Evolutionary conservation across 2,329 filamentous ascomycete genomes (phyloP).

Genomic region (Penicillium verrucosum): DNA sequence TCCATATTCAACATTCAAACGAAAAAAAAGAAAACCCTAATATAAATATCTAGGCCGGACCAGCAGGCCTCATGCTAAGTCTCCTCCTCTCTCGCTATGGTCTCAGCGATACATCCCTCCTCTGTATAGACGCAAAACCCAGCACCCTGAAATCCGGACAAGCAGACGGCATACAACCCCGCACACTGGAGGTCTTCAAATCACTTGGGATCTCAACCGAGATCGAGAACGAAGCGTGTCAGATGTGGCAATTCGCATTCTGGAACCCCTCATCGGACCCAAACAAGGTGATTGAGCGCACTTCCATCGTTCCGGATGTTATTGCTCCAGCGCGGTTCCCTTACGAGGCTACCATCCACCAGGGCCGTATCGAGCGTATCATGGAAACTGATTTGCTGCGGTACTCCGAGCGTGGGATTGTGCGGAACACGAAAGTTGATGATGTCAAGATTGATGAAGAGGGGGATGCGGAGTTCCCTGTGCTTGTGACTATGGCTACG

Average conservation of each 20-base stretch:
- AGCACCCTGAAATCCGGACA: conserved; percentile 39
- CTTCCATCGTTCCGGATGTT: conserved; percentile 48
- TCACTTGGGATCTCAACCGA: conserved; percentile 40
- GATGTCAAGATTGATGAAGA: conserved; percentile 57
- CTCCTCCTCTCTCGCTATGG: conserved; percentile 45
- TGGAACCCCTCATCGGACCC: conserved; percentile 60
- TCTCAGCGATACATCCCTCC: conserved; percentile 37
- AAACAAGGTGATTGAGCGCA: conserved; percentile 56
- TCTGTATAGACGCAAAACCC: conserved; percentile 44
- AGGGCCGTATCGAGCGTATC: conserved; percentile 67
- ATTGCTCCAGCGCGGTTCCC: conserved; percentile 68
- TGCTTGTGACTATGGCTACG: conserved; percentile 30
- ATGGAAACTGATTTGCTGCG: conserved; percentile 64
- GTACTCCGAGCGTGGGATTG: conserved; percentile 55
- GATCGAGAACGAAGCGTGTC: conserved; percentile 37
- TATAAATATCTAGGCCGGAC: conserved; percentile 30
- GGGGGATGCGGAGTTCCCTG: conserved; percentile 39
- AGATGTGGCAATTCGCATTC: conserved; percentile 55
- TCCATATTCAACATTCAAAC: neutral
- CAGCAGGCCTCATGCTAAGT: conserved; percentile 43
- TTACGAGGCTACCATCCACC: conserved; percentile 67
- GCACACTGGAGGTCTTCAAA: conserved; percentile 44
- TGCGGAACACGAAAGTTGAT: conserved; percentile 62
- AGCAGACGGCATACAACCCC: conserved; percentile 43
- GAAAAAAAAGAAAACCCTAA: neutral